phyloP scores from a whole-genome alignment of 805 yeast genomes.

The Pichia eremophila region DNA sequence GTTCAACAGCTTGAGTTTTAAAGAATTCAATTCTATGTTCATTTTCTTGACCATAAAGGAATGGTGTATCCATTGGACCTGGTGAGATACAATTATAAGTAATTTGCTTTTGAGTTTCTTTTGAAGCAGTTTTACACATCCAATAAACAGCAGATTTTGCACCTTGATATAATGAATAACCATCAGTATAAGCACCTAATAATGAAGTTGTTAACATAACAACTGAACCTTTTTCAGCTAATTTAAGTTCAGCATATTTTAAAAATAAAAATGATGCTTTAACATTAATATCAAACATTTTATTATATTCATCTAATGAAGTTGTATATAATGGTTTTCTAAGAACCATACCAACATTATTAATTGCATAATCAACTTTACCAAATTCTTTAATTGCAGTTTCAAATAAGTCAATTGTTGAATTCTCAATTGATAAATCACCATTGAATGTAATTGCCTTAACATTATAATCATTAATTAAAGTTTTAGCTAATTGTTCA shows the following conservation, averaged over 20 bases:
- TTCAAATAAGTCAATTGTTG: conserved; percentile 36
- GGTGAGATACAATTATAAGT: conserved; percentile 52
- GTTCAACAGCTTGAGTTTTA: conserved; percentile 40
- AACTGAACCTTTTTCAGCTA: conserved; percentile 45
- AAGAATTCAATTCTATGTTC: conserved; percentile 42
- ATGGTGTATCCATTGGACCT: conserved; percentile 62
- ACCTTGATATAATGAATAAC: conserved; percentile 46
- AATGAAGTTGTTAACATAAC: conserved; percentile 53
- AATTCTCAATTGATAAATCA: conserved; percentile 33
- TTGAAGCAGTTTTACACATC: conserved; percentile 44
- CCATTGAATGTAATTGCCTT: conserved; percentile 36
- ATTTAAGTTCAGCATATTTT: conserved; percentile 42
- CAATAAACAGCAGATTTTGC: conserved; percentile 48
- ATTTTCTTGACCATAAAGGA: conserved; percentile 53
- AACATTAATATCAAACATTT: conserved; percentile 44
- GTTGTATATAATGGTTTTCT: conserved; percentile 50
- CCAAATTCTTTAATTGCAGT: conserved; percentile 38
- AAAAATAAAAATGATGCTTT: conserved; percentile 55
- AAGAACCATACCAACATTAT: conserved; percentile 58
- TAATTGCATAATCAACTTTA: conserved; percentile 51
- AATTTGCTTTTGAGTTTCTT: conserved; percentile 41
- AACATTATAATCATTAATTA: conserved; percentile 29
- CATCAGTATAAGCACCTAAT: conserved; percentile 54
- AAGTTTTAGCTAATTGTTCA: conserved; percentile 29
- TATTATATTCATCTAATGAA: conserved; percentile 45